A percentile compares a stretch with the other conserved stretches of the same genome.
Conservation (phyloP, 257 asterid genomes). For the Cordia subcordata region DNA sequence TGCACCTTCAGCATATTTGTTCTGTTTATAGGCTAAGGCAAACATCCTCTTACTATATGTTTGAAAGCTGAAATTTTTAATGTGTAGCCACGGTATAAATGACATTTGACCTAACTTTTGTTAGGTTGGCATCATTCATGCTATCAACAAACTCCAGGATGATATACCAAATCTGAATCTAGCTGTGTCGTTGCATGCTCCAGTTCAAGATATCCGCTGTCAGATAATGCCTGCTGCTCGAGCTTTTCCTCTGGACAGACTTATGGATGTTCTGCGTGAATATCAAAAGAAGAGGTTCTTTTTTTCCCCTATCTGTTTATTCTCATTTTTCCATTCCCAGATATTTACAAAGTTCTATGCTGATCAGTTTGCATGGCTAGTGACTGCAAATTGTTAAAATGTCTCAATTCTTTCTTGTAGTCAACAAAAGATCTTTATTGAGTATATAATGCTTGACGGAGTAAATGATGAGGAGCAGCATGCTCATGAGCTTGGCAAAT, state of each 20-base stretch:
- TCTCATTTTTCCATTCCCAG: background rate
- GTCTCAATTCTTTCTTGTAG: constrained; percentile 42
- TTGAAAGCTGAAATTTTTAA: too few relatives aligned
- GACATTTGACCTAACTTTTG: background rate
- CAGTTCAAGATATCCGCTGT: constrained; percentile 91
- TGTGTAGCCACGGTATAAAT: too few relatives aligned
- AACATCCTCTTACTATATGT: too few relatives aligned
- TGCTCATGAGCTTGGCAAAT: constrained; percentile 87
- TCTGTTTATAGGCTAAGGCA: too few relatives aligned
- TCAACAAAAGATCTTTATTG: constrained; percentile 89
- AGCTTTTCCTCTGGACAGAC: constrained; percentile 86
- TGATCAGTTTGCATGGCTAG: constrained; percentile 1
- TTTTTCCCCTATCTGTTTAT: background rate
- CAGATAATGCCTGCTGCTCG: constrained; percentile 99
- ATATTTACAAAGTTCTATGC: background rate
- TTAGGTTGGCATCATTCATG: constrained; percentile 93
- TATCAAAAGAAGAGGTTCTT: constrained; percentile 74
- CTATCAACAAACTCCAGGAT: constrained; percentile 68
- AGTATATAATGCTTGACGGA: constrained; percentile 96
- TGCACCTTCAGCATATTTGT: too few relatives aligned
- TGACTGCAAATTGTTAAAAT: constrained; percentile 12
- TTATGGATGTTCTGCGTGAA: constrained; percentile 68
- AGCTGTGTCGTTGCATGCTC: constrained; percentile 96
- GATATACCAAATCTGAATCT: constrained; percentile 80
- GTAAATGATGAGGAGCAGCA: constrained; percentile 88